Base-by-base conservation (phyloP, 2,329 filamentous ascomycete genomes). In the Colletotrichum sp. region DNA sequence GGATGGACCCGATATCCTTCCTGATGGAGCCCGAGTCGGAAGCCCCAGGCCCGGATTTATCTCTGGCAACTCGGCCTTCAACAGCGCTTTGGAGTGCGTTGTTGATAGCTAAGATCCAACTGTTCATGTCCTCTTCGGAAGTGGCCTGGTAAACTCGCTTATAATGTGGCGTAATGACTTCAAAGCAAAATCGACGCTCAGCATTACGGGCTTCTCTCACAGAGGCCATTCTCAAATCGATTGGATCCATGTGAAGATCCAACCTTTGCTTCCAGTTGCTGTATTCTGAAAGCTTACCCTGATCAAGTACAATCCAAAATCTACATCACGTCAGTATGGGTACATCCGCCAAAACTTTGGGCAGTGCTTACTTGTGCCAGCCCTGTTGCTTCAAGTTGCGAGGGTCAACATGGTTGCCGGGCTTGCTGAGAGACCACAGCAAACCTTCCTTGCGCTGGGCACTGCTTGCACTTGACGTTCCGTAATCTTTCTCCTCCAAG, bases 211-310 rank as follows among this genome's bases (percentile, higher is more conserved):
- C 96, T 86, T 99, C 97, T 73, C 97, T 93, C 18, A 99, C 98
- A 18, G 97, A 99, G 12, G 97, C 97, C 92, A 99, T 97, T 44
- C 97, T 94, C 62, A 99, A 89, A 84, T 99, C 98, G 79, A 99
- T 99, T 0, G 97, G 97, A 3, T 99, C 97, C 92, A 98, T 99
- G 83, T 99, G 98, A 30, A 99, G 88, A 84, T 99, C 97, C 28
- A 99, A 91, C 83, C 93, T 96, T 83, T 99, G 95, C 86, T 99
- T 99, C 97, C 97, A 99, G 84, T 99, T 99, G 83, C 96, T 98
- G 85, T 99, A 99, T 83, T 99, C 97, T 2, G 96, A 98, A 18
- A 99, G 90, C 83, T 97, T 98, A 28, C 97, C 97, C 85, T 98
- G 96, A 83, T 99, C 98, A 60, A 99, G 89, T 3, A 99, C 97